phyloP scores from a whole-genome alignment of 1,139 yeast species.

The Kodamaea sp. region DNA sequence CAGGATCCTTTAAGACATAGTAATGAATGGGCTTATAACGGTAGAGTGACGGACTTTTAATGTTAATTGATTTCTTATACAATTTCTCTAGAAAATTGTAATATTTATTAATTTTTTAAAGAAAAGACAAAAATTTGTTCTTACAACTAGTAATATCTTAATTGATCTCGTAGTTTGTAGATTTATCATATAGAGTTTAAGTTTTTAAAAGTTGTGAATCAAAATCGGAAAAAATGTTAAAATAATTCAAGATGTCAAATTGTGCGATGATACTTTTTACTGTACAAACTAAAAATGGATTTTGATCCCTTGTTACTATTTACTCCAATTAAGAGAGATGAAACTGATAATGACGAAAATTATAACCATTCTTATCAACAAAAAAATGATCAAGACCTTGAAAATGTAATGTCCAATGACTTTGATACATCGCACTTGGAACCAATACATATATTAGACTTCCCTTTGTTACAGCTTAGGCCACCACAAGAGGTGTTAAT shows the following conservation, averaged over 20 bases:
- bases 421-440: conserved; percentile 22
- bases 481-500: conserved; percentile 52
- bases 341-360: conserved; percentile 6
- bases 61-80: background rate
- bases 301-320: conserved; percentile 45
- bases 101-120: background rate
- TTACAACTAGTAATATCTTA: background rate
- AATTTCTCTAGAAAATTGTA: too few species aligned
- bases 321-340: conserved; percentile 21
- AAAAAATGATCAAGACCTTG: too few species aligned
- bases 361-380: too few species aligned
- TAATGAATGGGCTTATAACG: conserved; percentile 93
- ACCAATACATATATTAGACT: conserved; percentile 59
- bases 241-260: too few species aligned
- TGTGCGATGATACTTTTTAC: too few species aligned
- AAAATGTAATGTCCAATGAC: background rate
- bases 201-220: too few species aligned
- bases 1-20: conserved; percentile 87
- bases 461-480: conserved; percentile 48
- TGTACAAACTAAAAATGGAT: conserved; percentile 17
- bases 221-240: too few species aligned
- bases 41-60: conserved; percentile 91
- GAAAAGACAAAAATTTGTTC: background rate
- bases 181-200: too few species aligned
- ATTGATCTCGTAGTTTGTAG: too few species aligned